Evolutionary conservation across 2,329 filamentous ascomycete species (phyloP).

Genomic region (Calonectria pteridis): DNA sequence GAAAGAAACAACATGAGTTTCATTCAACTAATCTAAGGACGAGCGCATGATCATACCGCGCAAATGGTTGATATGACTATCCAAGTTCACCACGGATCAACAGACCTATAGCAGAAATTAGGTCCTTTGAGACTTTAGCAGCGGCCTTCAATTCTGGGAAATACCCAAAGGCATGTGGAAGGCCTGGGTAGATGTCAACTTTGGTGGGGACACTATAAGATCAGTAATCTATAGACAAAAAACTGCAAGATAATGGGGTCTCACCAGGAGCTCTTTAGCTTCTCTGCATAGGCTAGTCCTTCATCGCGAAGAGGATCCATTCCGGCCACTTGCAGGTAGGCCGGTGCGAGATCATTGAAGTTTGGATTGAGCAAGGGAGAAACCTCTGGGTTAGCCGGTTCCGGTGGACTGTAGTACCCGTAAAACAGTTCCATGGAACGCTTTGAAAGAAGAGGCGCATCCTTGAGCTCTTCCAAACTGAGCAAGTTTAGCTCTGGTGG

Average conservation of each 20-base stretch:
- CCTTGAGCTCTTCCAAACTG: constrained; percentile 3
- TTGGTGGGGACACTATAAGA: not conserved
- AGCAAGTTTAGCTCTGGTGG: not conserved
- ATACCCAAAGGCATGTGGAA: constrained; percentile 12
- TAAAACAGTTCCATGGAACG: constrained; percentile 14
- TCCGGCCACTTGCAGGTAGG: constrained; percentile 7
- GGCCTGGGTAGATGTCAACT: constrained; percentile 9
- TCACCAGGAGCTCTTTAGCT: not conserved
- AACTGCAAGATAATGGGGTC: not conserved
- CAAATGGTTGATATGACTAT: not conserved
- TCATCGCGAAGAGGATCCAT: constrained; percentile 13
- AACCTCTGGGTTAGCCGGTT: not conserved
- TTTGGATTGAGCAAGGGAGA: constrained; percentile 1
- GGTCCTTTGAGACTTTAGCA: not conserved
- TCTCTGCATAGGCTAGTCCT: constrained; percentile 6
- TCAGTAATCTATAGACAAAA: not conserved
- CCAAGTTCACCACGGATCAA: not conserved
- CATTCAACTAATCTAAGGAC: not conserved
- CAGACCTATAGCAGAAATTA: not conserved
- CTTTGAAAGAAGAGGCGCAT: constrained; percentile 7
- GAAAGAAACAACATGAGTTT: not conserved
- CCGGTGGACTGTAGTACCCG: not conserved
- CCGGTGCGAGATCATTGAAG: constrained; percentile 7
- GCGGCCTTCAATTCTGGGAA: constrained; percentile 2
- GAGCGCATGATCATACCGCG: not conserved